These are phyloP conservation scores for Vitellaria paradoxa DNA, from an alignment of 179 eudicot species.

Conservation along the genomic window DNA sequence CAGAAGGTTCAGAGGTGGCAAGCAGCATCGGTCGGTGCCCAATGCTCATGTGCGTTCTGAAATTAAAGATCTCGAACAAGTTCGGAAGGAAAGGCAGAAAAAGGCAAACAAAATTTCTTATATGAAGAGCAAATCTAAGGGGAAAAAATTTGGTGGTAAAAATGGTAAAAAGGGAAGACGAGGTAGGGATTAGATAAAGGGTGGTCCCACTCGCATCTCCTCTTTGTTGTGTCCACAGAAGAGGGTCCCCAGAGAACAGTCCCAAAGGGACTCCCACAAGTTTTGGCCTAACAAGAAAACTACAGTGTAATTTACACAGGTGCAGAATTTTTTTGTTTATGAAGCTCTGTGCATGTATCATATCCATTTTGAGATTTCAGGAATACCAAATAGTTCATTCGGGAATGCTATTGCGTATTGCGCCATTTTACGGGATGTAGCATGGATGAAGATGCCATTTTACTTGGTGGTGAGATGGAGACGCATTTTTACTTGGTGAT, in stretches of 20 bases:
- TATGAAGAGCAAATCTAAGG: slow-evolving; percentile 60
- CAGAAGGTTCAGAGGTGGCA: slow-evolving; percentile 57
- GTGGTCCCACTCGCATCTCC: not conserved
- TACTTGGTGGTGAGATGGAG: too few species aligned
- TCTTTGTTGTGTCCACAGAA: not conserved
- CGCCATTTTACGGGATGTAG: too few species aligned
- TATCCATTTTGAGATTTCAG: too few species aligned
- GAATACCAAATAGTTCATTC: too few species aligned
- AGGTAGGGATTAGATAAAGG: slow-evolving; percentile 14
- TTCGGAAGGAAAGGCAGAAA: slow-evolving; percentile 81
- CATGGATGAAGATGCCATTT: too few species aligned
- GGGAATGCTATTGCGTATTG: too few species aligned
- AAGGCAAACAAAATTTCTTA: slow-evolving; percentile 56
- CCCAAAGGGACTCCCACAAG: not conserved
- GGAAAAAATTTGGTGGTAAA: slow-evolving; percentile 55
- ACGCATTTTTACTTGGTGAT: too few species aligned
- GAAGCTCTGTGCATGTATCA: not conserved
- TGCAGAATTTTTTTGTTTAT: not conserved
- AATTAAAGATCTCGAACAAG: slow-evolving; percentile 76
- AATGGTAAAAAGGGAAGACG: slow-evolving; percentile 40
- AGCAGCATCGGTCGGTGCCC: slow-evolving; percentile 43
- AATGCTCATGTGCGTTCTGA: slow-evolving; percentile 88
- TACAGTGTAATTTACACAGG: not conserved
- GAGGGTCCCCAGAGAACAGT: not conserved
- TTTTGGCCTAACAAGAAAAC: not conserved